Conservation (phyloP, 768 basidiomycete genomes). For the Cyclocybe aegerita region DNA sequence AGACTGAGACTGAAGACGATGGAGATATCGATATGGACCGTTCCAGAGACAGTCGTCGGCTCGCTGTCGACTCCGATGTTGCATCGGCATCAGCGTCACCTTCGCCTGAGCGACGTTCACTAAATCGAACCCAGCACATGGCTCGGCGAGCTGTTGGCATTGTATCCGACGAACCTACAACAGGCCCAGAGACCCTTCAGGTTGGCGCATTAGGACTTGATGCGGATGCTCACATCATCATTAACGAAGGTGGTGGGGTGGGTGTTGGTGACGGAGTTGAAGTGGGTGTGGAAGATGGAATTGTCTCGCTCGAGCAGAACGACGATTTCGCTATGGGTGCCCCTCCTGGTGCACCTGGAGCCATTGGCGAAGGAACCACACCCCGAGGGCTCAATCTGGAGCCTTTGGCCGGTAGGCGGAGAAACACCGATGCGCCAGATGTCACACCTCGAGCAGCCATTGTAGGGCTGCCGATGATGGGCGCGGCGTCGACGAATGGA, state of each 20-base stretch:
- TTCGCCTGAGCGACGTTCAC: conserved; percentile 29
- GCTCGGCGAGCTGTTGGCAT: conserved; percentile 37
- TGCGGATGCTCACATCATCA: conserved; percentile 43
- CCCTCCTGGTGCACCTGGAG: conserved; percentile 86
- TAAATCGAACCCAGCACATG: conserved; percentile 18
- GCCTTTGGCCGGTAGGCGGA: conserved; percentile 13
- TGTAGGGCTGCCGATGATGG: conserved; percentile 47
- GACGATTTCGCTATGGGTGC: conserved; percentile 91
- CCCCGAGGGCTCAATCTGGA: conserved; percentile 22
- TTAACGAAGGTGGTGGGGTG: conserved; percentile 39
- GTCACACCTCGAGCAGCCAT: conserved; percentile 65
- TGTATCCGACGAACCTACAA: conserved; percentile 35
- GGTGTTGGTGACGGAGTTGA: conserved; percentile 33
- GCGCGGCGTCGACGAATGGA: conserved; percentile 1
- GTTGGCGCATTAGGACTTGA: conserved; percentile 19
- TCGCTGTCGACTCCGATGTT: conserved; percentile 18
- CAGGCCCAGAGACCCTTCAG: conserved; percentile 20
- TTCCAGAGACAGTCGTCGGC: conserved; percentile 15
- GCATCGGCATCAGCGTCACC: conserved; percentile 31
- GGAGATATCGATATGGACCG: conserved; percentile 52
- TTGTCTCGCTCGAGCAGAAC: conserved; percentile 76
- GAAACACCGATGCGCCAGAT: conserved; percentile 44
- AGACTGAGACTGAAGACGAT: conserved; percentile 81
- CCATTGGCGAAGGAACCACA: conserved; percentile 41
- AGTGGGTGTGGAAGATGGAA: conserved; percentile 70